Percentiles rank a stretch among this genome's conserved stretches.
Conservation (phyloP, 768 basidiomycete genomes). For the Lentinula edodes region DNA sequence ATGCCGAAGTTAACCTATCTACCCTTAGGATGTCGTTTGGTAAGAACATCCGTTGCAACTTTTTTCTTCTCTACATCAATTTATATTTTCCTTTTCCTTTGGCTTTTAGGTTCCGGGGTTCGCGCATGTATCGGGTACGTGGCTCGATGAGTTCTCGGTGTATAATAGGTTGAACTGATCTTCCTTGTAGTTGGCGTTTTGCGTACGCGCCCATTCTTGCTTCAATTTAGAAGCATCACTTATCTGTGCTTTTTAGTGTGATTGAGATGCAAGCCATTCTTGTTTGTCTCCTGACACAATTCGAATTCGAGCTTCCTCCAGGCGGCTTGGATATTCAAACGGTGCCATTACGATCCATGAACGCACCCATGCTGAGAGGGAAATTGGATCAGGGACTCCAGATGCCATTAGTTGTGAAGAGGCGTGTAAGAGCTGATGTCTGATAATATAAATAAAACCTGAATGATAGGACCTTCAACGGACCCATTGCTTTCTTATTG, state of each 20-base stretch:
- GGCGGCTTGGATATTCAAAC: not conserved
- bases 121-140: constrained; percentile 14
- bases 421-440: not conserved
- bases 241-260: constrained; percentile 13
- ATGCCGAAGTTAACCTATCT: not conserved
- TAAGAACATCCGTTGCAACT: not conserved
- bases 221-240: not conserved
- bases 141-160: not conserved
- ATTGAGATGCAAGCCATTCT: constrained; percentile 39
- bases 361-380: not conserved
- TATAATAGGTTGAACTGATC: not conserved
- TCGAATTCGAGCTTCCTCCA: constrained; percentile 30
- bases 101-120: constrained; percentile 7
- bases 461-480: not conserved
- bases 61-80: too few species aligned
- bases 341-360: not conserved
- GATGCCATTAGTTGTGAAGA: constrained; percentile 6
- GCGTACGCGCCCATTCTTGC: constrained; percentile 11
- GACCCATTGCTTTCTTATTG: not conserved
- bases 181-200: constrained; percentile 12
- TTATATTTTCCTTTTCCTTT: too few species aligned
- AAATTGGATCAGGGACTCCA: constrained; percentile 2
- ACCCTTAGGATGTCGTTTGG: constrained; percentile 8
- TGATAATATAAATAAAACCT: not conserved
- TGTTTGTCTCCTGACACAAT: constrained; percentile 30